Evolutionary conservation across 2,329 filamentous ascomycete genomes (phyloP), one percentile per base, ranked within the genome.

Genomic region (Ustilaginoidea virens): DNA sequence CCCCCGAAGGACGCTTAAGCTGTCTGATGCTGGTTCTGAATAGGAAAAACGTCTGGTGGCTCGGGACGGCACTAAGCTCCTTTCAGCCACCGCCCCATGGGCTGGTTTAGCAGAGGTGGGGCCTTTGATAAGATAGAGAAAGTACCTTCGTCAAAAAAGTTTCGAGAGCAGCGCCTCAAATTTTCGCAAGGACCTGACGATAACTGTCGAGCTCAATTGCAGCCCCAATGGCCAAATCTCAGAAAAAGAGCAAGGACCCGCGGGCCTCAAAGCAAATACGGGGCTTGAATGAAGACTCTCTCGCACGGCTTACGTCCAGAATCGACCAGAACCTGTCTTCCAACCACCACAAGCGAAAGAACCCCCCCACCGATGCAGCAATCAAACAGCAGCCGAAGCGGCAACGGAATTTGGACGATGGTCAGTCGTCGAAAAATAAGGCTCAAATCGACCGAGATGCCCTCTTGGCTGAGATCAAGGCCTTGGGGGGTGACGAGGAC

Each of bases 401-500:
- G 38, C 56, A 51, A 36, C 51, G 49, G 33, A 53, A 51, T 27
- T 42, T 40, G 1, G 41, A 45, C 11, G 39, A 34, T 7, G 27
- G 12, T 11, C 12, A 34, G 15, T 38, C 30, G 16, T 33, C 39
- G 26, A 51, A 45, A 39, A 40, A 39, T 15, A 31, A 35, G 20
- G 18, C 25, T 11, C 39, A 45, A 8, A 42, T 48, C 15, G 48
- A 48, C 14, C 39, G 48, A n/a, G 52, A 55, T 18, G 45, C 50
- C 9, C 53, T 79, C 4, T 52, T 79, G 6, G 63, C 69, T 32
- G 74, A 79, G 42, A 79, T 79, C 36, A 58, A 63, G 37, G 69
- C 69, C 10, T 55, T 80, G 2, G 74, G 73, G 4, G 74, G 74
- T 10, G 70, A 75, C 30, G 69, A 78, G 47, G 60, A 69, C 23